A percentile compares a stretch with the other conserved stretches of the same genome.
Conservation (phyloP, 208 protist species). For the Strigomonas culicis region DNA sequence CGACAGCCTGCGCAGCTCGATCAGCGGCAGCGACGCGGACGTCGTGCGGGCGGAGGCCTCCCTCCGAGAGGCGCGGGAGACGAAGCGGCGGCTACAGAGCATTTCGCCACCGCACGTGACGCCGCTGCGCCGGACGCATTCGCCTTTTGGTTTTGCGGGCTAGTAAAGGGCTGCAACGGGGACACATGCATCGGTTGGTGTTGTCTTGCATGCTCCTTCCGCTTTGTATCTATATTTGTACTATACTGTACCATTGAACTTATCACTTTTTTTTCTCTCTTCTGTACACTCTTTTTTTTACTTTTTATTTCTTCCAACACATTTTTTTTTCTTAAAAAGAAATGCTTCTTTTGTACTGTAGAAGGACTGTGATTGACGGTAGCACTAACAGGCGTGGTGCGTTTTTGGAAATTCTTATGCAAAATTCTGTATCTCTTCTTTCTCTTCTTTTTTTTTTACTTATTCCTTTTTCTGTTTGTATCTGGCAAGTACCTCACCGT, state of each 20-base stretch:
- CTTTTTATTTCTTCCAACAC: slow-evolving; percentile 6
- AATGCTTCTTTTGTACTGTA: not conserved
- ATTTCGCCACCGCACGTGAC: slow-evolving; percentile 8
- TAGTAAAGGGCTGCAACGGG: no score
- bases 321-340: slow-evolving; percentile 4
- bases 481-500: not conserved
- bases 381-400: not conserved
- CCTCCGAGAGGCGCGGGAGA: not conserved
- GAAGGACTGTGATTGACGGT: not conserved
- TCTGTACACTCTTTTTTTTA: slow-evolving; percentile 9
- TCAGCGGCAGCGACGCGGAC: no score
- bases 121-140: not conserved
- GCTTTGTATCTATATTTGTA: not conserved
- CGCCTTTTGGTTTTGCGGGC: no score
- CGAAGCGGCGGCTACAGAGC: not conserved
- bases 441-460: not conserved
- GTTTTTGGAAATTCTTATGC: not conserved
- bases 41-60: no score
- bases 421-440: not conserved
- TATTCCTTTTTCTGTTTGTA: not conserved
- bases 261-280: slow-evolving; percentile 12
- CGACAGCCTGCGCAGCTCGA: no score
- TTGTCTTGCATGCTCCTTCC: not conserved
- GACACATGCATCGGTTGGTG: no score
- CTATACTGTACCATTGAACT: not conserved